Evolutionary conservation across 2,329 filamentous ascomycete species (phyloP).

Genomic region (Fusarium coicis): DNA sequence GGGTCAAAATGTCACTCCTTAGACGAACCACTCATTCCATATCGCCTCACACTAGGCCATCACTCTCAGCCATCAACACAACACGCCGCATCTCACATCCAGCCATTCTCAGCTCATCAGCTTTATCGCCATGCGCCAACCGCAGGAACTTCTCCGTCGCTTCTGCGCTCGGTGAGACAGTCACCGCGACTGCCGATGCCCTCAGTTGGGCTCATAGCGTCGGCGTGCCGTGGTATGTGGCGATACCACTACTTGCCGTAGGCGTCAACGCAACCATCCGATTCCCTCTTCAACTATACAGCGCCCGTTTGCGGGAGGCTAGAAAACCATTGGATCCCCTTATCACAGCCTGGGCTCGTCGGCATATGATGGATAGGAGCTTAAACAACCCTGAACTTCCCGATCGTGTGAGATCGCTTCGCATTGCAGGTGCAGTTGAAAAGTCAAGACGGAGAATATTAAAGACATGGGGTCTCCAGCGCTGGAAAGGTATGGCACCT

Average conservation of each 20-base stretch:
- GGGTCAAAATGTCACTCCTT: constrained; percentile 35
- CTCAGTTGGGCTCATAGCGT: constrained; percentile 58
- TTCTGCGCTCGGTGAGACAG: constrained; percentile 45
- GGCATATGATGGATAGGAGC: constrained; percentile 34
- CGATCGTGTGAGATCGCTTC: constrained; percentile 38
- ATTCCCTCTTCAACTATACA: constrained; percentile 59
- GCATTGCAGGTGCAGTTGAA: constrained; percentile 41
- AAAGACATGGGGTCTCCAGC: constrained; percentile 56
- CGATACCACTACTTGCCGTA: constrained; percentile 64
- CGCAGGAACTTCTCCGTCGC: constrained; percentile 50
- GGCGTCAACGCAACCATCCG: constrained; percentile 57
- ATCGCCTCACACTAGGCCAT: constrained; percentile 22
- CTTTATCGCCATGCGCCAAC: constrained; percentile 12
- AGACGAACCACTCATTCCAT: constrained; percentile 16
- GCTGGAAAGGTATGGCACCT: constrained; percentile 57
- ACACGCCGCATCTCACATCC: constrained; percentile 10
- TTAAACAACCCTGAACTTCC: constrained; percentile 13
- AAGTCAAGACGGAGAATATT: constrained; percentile 49
- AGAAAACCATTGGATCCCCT: constrained; percentile 47
- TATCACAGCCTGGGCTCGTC: constrained; percentile 47
- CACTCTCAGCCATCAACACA: constrained; percentile 2
- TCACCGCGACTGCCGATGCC: constrained; percentile 55
- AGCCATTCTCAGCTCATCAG: constrained; percentile 3
- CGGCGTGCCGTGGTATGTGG: constrained; percentile 64
- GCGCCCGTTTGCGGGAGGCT: constrained; percentile 45